Conservation (phyloP, 2,329 filamentous ascomycete genomes). For the Amauroascus verrucosus region DNA sequence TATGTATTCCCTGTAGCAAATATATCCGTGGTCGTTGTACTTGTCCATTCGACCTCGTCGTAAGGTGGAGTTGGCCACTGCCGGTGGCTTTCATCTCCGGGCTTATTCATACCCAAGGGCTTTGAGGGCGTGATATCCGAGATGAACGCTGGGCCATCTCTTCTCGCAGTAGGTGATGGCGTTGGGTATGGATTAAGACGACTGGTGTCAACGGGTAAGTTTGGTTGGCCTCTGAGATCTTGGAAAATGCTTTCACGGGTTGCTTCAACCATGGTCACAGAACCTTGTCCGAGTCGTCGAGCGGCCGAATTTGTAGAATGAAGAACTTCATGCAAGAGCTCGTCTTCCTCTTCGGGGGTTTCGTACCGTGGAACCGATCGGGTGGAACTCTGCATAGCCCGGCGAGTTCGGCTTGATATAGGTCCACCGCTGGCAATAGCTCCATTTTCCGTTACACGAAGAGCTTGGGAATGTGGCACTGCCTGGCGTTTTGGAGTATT, state of each 20-base stretch:
- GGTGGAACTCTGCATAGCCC: conserved; percentile 58
- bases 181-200: conserved; percentile 51
- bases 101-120: conserved; percentile 58
- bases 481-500: conserved; percentile 28
- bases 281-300: conserved; percentile 52
- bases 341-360: conserved; percentile 90
- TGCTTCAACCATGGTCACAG: conserved; percentile 17
- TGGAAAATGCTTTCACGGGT: conserved; percentile 5
- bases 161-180: conserved; percentile 71
- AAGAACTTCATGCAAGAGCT: conserved; percentile 82
- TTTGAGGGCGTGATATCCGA: conserved; percentile 47
- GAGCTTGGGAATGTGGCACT: conserved; percentile 25
- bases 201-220: conserved; percentile 16
- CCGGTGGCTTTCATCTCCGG: conserved; percentile 42
- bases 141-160: conserved; percentile 65
- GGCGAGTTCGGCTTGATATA: conserved; percentile 60
- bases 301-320: conserved; percentile 66
- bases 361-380: conserved; percentile 80
- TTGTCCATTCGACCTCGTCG: conserved; percentile 85
- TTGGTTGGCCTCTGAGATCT: conserved; percentile 9
- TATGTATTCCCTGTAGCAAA: conserved; percentile 53
- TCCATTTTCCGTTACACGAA: conserved; percentile 10
- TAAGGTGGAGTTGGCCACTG: conserved; percentile 97
- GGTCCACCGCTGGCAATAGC: conserved; percentile 16
- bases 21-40: conserved; percentile 70